Evolutionary conservation across 441 rosid genomes (phyloP), one percentile per base, ranked within the genome.

Genomic region (Croton setiger): DNA sequence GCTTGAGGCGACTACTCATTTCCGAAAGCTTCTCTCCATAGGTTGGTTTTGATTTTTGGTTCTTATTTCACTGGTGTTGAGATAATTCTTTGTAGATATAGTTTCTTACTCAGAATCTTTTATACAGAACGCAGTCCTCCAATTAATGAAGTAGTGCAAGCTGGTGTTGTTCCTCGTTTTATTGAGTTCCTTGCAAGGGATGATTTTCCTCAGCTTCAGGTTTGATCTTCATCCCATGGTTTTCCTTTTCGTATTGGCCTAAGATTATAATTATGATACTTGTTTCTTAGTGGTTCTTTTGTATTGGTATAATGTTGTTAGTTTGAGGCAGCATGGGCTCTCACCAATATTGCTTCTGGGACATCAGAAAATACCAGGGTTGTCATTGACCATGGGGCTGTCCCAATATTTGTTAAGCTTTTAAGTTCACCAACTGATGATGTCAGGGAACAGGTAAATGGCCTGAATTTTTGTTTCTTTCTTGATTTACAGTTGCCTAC

Each of bases 301-400:
- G 1, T 52, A 1, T n/a, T 10, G 35, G 58, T 15, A 21, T 48
- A 27, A 41, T 64, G 17, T 74, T 51, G 39, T 7, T 71, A 92
- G 96, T 85, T 87, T 64, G 96, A 87, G 81, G 93, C 93, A 7
- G 96, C 95, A 37, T 88, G 90, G 90, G 93, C 98, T 65, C 80
- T 90, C 15, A 86, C 93, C 17, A 88, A 87, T 68, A 88, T 92
- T 74, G 93, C 96, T 72, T 87, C 87, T 37, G 95, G 96, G 64
- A 90, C 95, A 66, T 92, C 98, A 33, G 93, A 90, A 69, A 85
- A 88, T 75, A 86, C 90, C 3, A 86, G 67, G 77, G 92, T 85
- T 70, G 88, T 90, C 1, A 84, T 90, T 73, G 95, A 88, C 78
- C 91, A 88, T 57, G 82, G 85, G 44, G 98, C 89, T 62, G 86